Evolutionary conservation across 2,329 filamentous ascomycete species (phyloP), one percentile per base, ranked within the genome.

Genomic region (Claviceps pusilla): DNA sequence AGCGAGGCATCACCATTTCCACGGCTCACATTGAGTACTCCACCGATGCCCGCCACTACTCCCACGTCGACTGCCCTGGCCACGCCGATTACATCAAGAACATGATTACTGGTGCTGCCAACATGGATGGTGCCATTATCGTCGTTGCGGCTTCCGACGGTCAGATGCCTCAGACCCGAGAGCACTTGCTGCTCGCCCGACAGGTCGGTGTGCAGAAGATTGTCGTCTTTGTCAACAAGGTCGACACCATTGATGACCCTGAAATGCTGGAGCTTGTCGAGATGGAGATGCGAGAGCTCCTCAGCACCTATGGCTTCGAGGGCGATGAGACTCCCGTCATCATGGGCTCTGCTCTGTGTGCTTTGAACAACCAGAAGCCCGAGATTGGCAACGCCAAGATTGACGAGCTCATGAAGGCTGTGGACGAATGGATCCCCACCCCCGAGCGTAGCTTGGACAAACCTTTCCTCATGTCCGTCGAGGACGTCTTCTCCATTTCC

Each of bases 71-170:
- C 82, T 98, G 93, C 75, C 93, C 93, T 56, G 93, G 93, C 75
- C 93, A 98, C 85, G 93, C 93, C 74, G 93, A 98, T 89, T 98
- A 98, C 80, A 97, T 98, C 79, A 98, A 98, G 83, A 98, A 98
- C 85, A 98, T 98, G 93, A 98, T 98, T 73, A 98, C 93, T 62
- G 93, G 93, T 83, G 90, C 93, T 59, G 91, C 94, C 66, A 95
- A 89, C 79, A 98, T 98, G 93, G 93, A 98, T 66, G 93, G 93
- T 66, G 91, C 93, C 66, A 91, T 98, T 69, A 96, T 98, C 66
- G 93, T 98, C 62, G 94, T 98, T 65, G 94, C 94, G 64, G 93
- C 93, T 63, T 95, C 89, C 42, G 93, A 98, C 70, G 93, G 93
- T 69, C 94, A 98, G 77, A 98, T 98, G 93, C 93, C 93, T 66